Evolutionary conservation across 2,329 filamentous ascomycete species (phyloP).

Genomic region (Fusarium globosum): DNA sequence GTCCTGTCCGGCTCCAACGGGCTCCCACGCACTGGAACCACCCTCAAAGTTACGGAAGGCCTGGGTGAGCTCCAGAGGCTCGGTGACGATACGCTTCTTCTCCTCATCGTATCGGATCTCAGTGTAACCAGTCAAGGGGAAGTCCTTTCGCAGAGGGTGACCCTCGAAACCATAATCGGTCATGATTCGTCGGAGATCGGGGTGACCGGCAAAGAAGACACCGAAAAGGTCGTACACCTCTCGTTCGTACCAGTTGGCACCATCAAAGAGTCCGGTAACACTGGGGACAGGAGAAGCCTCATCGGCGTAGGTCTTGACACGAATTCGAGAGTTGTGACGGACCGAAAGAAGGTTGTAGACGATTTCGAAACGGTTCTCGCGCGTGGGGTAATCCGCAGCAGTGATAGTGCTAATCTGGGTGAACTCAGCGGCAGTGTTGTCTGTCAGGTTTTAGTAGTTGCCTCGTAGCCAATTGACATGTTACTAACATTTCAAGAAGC

Average conservation of each 20-base stretch:
- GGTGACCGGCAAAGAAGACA: constrained; percentile 95
- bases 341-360: constrained; percentile 98
- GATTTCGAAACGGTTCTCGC: constrained; percentile 95
- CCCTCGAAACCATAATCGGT: constrained; percentile 99
- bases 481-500: constrained; percentile 82
- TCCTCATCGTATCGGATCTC: constrained; percentile 98
- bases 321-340: constrained; percentile 94
- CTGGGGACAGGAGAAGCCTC: constrained; percentile 94
- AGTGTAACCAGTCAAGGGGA: constrained; percentile 97
- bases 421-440: constrained; percentile 97
- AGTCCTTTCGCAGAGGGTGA: constrained; percentile 96
- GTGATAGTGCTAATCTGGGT: constrained; percentile 94
- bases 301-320: constrained; percentile 98
- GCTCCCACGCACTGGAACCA: constrained; percentile 78
- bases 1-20: constrained; percentile 75
- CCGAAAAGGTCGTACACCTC: constrained; percentile 98
- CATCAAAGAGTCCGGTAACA: constrained; percentile 86
- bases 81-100: constrained; percentile 99
- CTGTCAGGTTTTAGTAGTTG: constrained; percentile 52
- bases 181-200: constrained; percentile 97
- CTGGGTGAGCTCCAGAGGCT: constrained; percentile 97
- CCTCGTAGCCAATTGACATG: neutral
- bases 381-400: constrained; percentile 93
- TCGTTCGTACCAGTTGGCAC: constrained; percentile 98
- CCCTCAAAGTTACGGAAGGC: constrained; percentile 99